Evolutionary conservation across 2,329 filamentous ascomycete genomes (phyloP).

Genomic region (Sordariomycetes sp.): DNA sequence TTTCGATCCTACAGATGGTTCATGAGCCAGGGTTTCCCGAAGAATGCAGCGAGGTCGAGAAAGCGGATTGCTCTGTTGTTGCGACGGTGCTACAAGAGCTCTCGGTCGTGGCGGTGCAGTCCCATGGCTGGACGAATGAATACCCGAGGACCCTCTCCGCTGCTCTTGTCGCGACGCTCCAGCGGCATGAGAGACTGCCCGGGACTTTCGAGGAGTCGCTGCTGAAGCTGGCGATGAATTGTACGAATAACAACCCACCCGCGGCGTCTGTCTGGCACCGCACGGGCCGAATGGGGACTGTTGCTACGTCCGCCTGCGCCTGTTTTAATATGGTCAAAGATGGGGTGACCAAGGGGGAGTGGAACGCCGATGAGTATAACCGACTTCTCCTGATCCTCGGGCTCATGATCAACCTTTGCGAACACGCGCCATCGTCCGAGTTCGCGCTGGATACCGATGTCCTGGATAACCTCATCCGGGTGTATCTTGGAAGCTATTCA

Average conservation of each 20-base stretch:
- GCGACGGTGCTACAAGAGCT: slow-evolving; percentile 43
- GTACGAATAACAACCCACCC: slow-evolving; percentile 68
- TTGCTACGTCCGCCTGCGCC: slow-evolving; percentile 38
- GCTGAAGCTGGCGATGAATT: slow-evolving; percentile 68
- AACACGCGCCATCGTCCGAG: slow-evolving; percentile 59
- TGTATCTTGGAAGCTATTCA: slow-evolving; percentile 59
- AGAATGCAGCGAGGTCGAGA: slow-evolving; percentile 7
- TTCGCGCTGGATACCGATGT: slow-evolving; percentile 21
- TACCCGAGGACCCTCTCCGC: slow-evolving; percentile 41
- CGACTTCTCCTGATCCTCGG: slow-evolving; percentile 69
- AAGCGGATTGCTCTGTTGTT: slow-evolving; percentile 13
- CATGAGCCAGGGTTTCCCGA: not conserved
- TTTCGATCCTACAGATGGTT: slow-evolving; percentile 9
- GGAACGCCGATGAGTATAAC: slow-evolving; percentile 47
- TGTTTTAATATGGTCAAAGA: slow-evolving; percentile 37
- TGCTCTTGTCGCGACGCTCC: slow-evolving; percentile 28
- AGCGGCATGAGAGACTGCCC: slow-evolving; percentile 20
- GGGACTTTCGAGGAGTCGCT: slow-evolving; percentile 34
- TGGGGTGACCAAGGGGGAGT: slow-evolving; percentile 35
- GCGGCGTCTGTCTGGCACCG: slow-evolving; percentile 61
- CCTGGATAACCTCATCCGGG: slow-evolving; percentile 47
- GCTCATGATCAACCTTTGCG: slow-evolving; percentile 77
- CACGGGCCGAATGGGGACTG: slow-evolving; percentile 37
- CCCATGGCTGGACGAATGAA: slow-evolving; percentile 33
- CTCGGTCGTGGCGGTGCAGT: slow-evolving; percentile 33